Base-by-base conservation (phyloP, 176 grass and related monocot species). In the Chloris gayana region DNA sequence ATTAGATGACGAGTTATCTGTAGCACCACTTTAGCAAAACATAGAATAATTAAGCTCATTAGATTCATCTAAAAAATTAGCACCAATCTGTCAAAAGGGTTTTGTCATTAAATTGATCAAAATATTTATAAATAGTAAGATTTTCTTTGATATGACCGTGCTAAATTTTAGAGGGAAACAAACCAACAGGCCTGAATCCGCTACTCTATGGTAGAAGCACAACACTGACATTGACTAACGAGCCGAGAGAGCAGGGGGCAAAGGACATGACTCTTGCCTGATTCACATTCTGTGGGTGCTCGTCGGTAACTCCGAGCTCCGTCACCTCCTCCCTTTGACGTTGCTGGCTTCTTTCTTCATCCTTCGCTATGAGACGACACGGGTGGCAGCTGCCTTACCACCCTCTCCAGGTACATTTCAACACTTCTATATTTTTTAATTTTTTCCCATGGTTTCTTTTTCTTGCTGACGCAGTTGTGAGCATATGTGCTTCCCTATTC, bases 361-460 rank as follows among this genome's bases (percentile, higher is more conserved):
- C 17, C 56, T 38, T 47, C 74, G 51, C 44, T 42, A 95, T 95
- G 93, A 95, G 93, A 87, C 78, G 85, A 79, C 87, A 95, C 86
- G 93, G 93, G 11, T 95, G 93, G 93, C 84, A 95, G 75, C 85
- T 95, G 9, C 93, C 93, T 64, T 95, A 92, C 84, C 93, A 95
- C 56, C 93, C 93, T 78, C 85, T 95, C 38, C 93, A 95, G 89
- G 93, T 88, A 49, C 60, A 25, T 15, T 46, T 79, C 69, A 70
- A 31, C 64, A 47, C 37, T 51, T 22, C 61, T 26, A n/a, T n/a
- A n/a, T n/a, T n/a, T 1, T 51, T 62, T 57, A 37, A 37, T 37
- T 37, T 25, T 15, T 19, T 69, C 7, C 33, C 4, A 25, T 3
- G 60, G n/a, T n/a, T n/a, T n/a, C 1, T 29, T 67, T 74, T 74